Base-by-base conservation (phyloP, 192 early-diverging fungal genomes). In the Coemansia aciculifera region DNA sequence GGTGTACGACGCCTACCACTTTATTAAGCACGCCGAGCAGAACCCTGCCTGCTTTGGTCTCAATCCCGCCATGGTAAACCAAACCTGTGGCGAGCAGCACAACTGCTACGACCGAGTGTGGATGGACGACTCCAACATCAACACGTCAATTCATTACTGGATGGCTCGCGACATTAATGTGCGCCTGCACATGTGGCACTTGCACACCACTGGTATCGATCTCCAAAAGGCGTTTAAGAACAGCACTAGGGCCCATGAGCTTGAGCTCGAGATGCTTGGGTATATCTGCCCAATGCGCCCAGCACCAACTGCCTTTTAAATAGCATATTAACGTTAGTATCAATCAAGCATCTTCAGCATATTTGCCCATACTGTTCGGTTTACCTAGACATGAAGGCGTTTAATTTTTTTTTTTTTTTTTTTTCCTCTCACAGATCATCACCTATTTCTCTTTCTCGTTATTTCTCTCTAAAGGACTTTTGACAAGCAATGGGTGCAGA, bases 1-100 rank as follows among this genome's bases (percentile, higher is more conserved):
- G 80, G 71, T 82, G 6, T 82, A 82, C 43, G 75, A 82, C 49
- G 80, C 80, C 8, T 74, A 82, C 51, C 57, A 73, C 59, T 82
- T 82, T 68, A 67, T 82, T 44, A 82, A 82, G 72, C 80, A 82
- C 62, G 80, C 75, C 11, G 40, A 70, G 36, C 43, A 63, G 19
- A 77, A 68, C 42, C 80, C 80, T 13, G 42, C 11, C 0, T 82
- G 80, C 66, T 82, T 77, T 59, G 72, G 63, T 32, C 49, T 82
- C 13, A 62, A 73, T 11, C 75, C 74, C 1, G 62, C 66, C 0
- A 51, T 60, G 59, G 68, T 77, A 44, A 59, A 59, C 65, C 52
- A 70, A 66, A 64, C 80, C 11, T 82, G 80, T 27, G 72, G 72
- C 51, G 80, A 74, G 11, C 59, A 66, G n/a, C 72, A 69, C 42